phyloP scores from a whole-genome alignment of 2,329 filamentous ascomycete genomes.

The Colletotrichum eremochloae region DNA sequence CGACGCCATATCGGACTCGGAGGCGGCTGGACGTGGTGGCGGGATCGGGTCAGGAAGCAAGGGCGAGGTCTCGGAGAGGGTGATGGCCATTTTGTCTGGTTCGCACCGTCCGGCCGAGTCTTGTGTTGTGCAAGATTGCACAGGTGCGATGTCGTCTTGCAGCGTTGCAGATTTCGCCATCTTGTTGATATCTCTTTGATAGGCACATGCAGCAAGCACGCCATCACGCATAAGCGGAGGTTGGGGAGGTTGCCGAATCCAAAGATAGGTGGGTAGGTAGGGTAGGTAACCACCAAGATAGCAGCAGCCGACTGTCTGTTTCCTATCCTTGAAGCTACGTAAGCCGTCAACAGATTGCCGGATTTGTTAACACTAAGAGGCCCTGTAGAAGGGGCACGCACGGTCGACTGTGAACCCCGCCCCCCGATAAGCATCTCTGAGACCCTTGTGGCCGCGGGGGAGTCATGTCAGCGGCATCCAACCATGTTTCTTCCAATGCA shows the following conservation, averaged over 20 bases:
- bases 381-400: no score
- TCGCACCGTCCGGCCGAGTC: no score
- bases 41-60: conserved; percentile 13
- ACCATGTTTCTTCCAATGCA: neutral
- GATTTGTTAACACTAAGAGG: neutral
- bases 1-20: conserved; percentile 18
- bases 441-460: neutral
- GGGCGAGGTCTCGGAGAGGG: conserved; percentile 26
- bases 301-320: neutral
- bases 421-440: neutral
- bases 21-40: neutral
- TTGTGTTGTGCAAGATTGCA: conserved; percentile 8
- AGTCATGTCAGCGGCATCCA: neutral
- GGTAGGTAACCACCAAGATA: no score
- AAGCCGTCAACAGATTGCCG: neutral
- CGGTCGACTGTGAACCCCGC: neutral
- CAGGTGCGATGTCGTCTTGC: conserved; percentile 33
- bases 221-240: neutral
- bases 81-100: conserved; percentile 14
- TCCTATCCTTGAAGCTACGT: neutral
- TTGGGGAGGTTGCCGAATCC: neutral
- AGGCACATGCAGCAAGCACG: neutral
- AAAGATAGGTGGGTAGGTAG: neutral
- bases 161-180: conserved; percentile 39
- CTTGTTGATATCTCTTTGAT: neutral